Base-by-base conservation (phyloP, 2,329 filamentous ascomycete species). In the Calonectria pseudoturangicola region DNA sequence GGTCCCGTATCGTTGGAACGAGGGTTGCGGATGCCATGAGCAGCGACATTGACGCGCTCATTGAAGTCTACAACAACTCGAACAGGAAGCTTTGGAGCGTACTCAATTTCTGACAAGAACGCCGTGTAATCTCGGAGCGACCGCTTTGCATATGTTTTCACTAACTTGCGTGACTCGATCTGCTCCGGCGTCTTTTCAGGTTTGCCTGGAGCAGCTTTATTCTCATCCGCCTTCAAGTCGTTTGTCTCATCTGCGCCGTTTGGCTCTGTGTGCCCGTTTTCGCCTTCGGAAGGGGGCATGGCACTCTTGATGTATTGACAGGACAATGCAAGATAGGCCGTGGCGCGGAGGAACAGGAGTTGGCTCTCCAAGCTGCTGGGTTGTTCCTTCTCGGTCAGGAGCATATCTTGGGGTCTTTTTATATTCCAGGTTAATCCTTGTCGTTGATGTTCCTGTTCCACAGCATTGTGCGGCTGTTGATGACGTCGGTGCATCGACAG, bases 351-450 rank as follows among this genome's bases (percentile, higher is more conserved):
- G 81, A 97, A 96, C 5, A 94, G 83, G 5, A 97, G 83, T 80
- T 97, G 95, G 60, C 89, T 88, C 81, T 95, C 93, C 74, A 96
- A 86, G 81, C 94, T 94, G 77, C 88, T 93, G 16, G 94, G 94
- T 75, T 96, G 94, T 73, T 85, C 82, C 25, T 83, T 83, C 66
- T 88, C 82, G 47, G 85, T 77, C 18, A 87, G 71, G 0, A 83
- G 78, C 54, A 84, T 73, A 16, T 87, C 84, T 10, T 79, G 81
- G 2, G 78, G 80, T 39, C 83, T 79, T 70, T 79, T 79, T 30
- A 71, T 73, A 15, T 62, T 66, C 43, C 73, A 74, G 21, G 75
- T 74, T 30, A 75, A 51, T 21, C 77, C 79, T 84, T 86, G 79
- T 76, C 85, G 80, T 69, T 92, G 90, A 75, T 90, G 81, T 71